phyloP scores from a whole-genome alignment of 2,329 filamentous ascomycete genomes.

The Colletotrichum falcatum region DNA sequence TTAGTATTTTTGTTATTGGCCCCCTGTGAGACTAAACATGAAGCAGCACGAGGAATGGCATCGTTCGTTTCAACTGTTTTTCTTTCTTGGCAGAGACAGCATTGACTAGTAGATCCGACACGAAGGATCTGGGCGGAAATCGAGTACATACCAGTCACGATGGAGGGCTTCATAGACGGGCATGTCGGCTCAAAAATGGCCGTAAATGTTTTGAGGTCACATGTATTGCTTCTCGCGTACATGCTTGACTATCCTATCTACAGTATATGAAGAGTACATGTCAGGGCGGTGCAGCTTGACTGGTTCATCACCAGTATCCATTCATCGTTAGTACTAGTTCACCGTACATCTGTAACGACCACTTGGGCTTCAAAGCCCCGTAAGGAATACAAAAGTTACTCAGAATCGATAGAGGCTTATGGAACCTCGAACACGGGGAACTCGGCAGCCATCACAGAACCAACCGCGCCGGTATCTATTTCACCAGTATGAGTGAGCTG shows the following conservation, averaged over 20 bases:
- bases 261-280: not conserved
- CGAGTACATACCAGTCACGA: too few species aligned
- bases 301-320: not conserved
- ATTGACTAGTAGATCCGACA: constrained; percentile 10
- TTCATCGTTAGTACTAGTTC: not conserved
- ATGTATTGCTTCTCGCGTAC: too few species aligned
- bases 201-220: not conserved
- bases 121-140: not conserved
- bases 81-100: not conserved
- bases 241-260: too few species aligned
- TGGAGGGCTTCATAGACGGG: not conserved
- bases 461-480: not conserved
- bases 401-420: too few species aligned
- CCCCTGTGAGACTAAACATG: not conserved
- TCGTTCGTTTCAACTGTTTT: too few species aligned
- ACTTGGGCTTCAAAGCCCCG: too few species aligned
- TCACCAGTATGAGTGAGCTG: constrained; percentile 14
- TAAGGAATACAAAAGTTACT: too few species aligned
- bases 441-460: not conserved
- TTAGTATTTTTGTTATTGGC: too few species aligned
- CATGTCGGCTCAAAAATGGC: not conserved
- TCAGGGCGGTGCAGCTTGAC: too few species aligned
- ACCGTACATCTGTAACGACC: not conserved
- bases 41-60: not conserved
- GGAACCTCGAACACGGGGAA: not conserved